Evolutionary conservation across 768 basidiomycete genomes (phyloP).

Genomic region (Suillus weaverae): DNA sequence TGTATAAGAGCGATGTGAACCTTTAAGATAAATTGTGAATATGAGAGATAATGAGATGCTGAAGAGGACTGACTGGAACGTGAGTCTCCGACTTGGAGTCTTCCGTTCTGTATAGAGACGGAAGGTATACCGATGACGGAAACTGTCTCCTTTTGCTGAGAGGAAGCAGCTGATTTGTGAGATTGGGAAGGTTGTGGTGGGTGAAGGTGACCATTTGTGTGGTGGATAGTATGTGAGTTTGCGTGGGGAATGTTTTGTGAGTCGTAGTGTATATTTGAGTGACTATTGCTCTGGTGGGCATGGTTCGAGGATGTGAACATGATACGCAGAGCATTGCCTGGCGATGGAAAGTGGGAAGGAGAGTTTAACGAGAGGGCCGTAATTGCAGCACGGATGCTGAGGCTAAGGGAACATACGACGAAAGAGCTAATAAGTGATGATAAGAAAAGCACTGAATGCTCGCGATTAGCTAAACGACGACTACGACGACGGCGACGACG

Average conservation of each 20-base stretch:
- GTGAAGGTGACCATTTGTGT: conserved; percentile 12
- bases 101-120: conserved; percentile 67
- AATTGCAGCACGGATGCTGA: conserved; percentile 12
- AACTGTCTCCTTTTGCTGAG: conserved; percentile 56
- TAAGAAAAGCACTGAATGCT: conserved; percentile 6
- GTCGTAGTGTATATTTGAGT: conserved; percentile 15
- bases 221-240: conserved; percentile 25
- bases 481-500: background rate
- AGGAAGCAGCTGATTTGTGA: conserved; percentile 17
- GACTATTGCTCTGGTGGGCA: conserved; percentile 26
- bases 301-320: conserved; percentile 35
- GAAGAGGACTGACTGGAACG: conserved; percentile 57
- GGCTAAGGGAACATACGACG: conserved; percentile 26
- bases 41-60: conserved; percentile 8
- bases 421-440: conserved; percentile 10
- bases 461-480: background rate
- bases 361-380: conserved; percentile 19
- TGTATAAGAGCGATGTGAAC: conserved; percentile 85
- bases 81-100: conserved; percentile 71
- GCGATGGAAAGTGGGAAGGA: conserved; percentile 11
- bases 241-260: conserved; percentile 27
- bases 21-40: conserved; percentile 40
- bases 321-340: conserved; percentile 36
- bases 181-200: conserved; percentile 22
- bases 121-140: conserved; percentile 74